Evolutionary conservation across 1,284 basidiomycete genomes (phyloP).

Genomic region (Mrakiaceae sp.): DNA sequence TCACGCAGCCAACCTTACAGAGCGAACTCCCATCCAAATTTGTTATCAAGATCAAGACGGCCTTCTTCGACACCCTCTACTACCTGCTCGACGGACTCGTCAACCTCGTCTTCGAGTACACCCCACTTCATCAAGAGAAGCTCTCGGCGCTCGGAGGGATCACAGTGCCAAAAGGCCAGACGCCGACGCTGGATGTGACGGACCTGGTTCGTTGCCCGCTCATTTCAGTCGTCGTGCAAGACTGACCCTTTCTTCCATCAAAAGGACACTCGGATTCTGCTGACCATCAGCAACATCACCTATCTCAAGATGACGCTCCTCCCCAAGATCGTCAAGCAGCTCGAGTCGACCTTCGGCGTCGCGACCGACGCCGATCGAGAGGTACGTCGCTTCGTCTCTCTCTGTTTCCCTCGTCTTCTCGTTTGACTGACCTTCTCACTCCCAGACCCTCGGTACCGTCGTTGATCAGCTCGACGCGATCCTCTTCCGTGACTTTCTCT

Average conservation of each 20-base stretch:
- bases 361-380: constrained; percentile 64
- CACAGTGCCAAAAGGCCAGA: no score
- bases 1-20: not conserved
- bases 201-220: no score
- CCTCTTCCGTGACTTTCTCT: constrained; percentile 76
- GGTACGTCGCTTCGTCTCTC: constrained; percentile 33
- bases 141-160: no score
- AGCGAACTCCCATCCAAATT: constrained; percentile 28
- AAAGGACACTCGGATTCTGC: constrained; percentile 73
- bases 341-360: constrained; percentile 65
- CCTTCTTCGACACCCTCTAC: constrained; percentile 80
- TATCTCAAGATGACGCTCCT: constrained; percentile 60
- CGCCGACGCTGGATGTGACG: no score
- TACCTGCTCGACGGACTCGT: constrained; percentile 83
- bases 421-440: constrained; percentile 11
- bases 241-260: not conserved
- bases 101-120: constrained; percentile 58
- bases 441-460: constrained; percentile 60
- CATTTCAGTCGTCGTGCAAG: no score
- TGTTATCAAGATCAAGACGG: constrained; percentile 60
- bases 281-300: constrained; percentile 82
- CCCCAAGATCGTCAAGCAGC: constrained; percentile 66
- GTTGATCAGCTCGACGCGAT: constrained; percentile 73
- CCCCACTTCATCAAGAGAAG: constrained; percentile 14
- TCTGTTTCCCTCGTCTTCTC: constrained; percentile 4